Percentiles rank a stretch among this genome's conserved stretches.
phyloP scores from a whole-genome alignment of 139 green algal genomes.

The Chlorella sorokiniana region DNA sequence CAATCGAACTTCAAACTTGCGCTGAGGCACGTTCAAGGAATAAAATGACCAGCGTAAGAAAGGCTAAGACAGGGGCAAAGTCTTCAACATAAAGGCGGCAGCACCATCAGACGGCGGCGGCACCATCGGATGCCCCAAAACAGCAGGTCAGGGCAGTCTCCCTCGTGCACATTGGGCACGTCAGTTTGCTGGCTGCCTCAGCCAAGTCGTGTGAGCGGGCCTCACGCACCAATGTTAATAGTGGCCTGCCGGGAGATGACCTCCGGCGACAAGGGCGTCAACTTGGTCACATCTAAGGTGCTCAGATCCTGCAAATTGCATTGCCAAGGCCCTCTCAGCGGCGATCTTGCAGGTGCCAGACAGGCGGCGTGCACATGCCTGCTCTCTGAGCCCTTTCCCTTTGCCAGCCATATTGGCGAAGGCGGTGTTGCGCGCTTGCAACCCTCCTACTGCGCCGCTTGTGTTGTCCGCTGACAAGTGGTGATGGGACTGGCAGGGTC shows the following conservation, averaged over 20 bases:
- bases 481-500: no score
- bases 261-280: slow-evolving; percentile 95
- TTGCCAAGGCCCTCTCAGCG: background rate
- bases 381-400: slow-evolving; percentile 51
- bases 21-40: no score
- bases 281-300: slow-evolving; percentile 81
- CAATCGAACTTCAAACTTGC: no score
- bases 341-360: background rate
- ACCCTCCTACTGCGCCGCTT: background rate
- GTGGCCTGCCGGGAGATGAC: slow-evolving; percentile 98
- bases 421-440: background rate
- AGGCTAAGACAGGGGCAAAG: no score
- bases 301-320: slow-evolving; percentile 80
- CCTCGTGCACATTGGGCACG: no score
- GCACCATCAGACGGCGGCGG: no score
- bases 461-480: background rate
- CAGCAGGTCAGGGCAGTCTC: no score
- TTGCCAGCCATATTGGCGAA: slow-evolving; percentile 12
- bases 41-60: no score
- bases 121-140: no score
- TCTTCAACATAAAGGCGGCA: no score
- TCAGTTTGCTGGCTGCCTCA: no score
- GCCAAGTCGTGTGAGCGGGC: no score
- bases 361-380: slow-evolving; percentile 13
- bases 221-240: slow-evolving; percentile 96